Evolutionary conservation across 2,329 filamentous ascomycete species (phyloP), one percentile per base, ranked within the genome.

Genomic region (Helotiales sp.): DNA sequence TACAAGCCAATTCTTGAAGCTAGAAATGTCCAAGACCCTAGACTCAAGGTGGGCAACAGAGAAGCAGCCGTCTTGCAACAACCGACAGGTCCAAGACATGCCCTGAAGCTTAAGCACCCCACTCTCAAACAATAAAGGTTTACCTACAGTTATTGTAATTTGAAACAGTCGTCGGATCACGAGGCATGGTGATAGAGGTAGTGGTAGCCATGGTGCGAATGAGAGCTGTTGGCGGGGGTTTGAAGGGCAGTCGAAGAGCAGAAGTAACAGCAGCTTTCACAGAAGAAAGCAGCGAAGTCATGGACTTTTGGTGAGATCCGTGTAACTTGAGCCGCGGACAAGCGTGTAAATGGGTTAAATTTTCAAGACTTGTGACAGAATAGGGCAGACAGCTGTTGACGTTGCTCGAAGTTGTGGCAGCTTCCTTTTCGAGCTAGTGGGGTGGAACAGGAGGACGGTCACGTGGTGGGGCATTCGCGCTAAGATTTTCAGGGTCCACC

Each of bases 131-230:
- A 43, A 43, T 4, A 8, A 40, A 57, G 28, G n/a, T 24, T 24
- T 57, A 57, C 52, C 11, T 40, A 57, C 93, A 97, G 64, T 91
- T 89, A 79, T 92, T 89, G 80, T 97, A 97, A 83, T 98, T 98
- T 77, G 92, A 91, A 67, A 96, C 82, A 28, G 96, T 97, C 79
- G 93, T 96, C 62, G 93, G 93, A 81, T 98, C 95, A 76, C 92
- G 87, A 70, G 74, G 68, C 50, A 61, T 63, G 10, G 52, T 71
- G 62, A 63, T 66, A n/a, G 72, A 17, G n/a, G 52, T 69, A 20
- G 72, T 11, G n/a, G 52, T 68, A 22, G 70, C 66, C 70, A 75
- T 75, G 15, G 68, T 74, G 30, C 70, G 71, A 47, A 71, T 13
- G 30, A 71, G 58, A 24, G 60, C 61, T 64, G 43, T 37, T 50